These are phyloP conservation scores for Microcyclospora pomicola DNA, from an alignment of 2,329 filamentous ascomycete species.

Conservation along the genomic window DNA sequence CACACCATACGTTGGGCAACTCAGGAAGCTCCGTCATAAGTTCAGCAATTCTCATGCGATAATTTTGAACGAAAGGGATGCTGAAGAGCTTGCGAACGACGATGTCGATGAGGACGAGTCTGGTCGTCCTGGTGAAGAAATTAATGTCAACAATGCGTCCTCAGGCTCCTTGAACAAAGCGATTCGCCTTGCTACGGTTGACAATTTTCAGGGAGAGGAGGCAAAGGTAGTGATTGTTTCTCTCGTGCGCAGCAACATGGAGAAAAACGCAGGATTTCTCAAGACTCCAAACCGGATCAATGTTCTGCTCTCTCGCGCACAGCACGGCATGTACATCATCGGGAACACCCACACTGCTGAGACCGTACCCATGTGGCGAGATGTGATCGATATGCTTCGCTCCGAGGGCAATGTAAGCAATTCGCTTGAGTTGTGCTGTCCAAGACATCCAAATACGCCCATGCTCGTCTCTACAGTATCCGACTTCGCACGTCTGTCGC, in stretches of 20 bases:
- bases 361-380: constrained; percentile 48
- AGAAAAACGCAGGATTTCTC: constrained; percentile 51
- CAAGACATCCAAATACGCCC: constrained; percentile 41
- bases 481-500: constrained; percentile 41
- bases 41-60: constrained; percentile 43
- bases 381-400: constrained; percentile 42
- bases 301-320: constrained; percentile 51
- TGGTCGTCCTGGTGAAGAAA: constrained; percentile 1
- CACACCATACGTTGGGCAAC: constrained; percentile 50
- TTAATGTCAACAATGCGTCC: constrained; percentile 17
- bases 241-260: constrained; percentile 53
- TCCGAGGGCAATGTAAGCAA: constrained; percentile 35
- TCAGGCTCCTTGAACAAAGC: constrained; percentile 31
- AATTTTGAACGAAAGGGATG: constrained; percentile 49
- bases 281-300: constrained; percentile 55
- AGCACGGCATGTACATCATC: constrained; percentile 60
- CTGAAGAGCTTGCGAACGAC: constrained; percentile 33
- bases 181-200: constrained; percentile 47
- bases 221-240: constrained; percentile 58
- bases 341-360: constrained; percentile 48
- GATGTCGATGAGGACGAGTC: constrained; percentile 8
- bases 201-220: constrained; percentile 66
- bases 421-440: constrained; percentile 42
- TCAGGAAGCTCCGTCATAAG: constrained; percentile 35
- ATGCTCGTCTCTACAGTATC: constrained; percentile 41